Conservation (phyloP, 257 asterid genomes). For the Nicotiana noctiflora region DNA sequence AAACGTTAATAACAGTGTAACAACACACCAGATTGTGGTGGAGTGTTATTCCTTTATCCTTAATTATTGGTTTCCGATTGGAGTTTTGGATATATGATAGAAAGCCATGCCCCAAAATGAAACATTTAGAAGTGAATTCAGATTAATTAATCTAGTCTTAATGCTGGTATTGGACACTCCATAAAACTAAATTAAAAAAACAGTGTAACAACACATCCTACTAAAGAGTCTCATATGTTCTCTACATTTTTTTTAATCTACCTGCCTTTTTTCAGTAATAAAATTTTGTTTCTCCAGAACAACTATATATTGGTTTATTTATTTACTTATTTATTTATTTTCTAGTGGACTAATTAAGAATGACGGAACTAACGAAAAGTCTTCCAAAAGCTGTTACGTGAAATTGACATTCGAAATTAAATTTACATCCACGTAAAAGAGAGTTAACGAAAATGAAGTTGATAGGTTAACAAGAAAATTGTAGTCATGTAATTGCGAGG, state of each 20-base stretch:
- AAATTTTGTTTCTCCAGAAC: neutral
- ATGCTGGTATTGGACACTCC: too few relatives aligned
- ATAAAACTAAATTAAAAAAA: too few relatives aligned
- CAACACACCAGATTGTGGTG: too few relatives aligned
- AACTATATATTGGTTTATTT: neutral
- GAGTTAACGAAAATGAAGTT: neutral
- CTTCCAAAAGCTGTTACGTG: neutral
- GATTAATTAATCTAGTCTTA: too few relatives aligned
- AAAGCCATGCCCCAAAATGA: too few relatives aligned
- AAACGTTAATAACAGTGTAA: too few relatives aligned
- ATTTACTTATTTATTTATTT: neutral
- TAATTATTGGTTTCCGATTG: too few relatives aligned
- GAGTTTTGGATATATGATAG: too few relatives aligned
- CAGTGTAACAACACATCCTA: neutral
- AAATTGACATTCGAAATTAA: neutral
- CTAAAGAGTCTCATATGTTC: neutral
- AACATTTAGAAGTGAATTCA: too few relatives aligned
- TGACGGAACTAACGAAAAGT: neutral
- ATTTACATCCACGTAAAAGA: neutral
- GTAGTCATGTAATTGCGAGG: neutral
- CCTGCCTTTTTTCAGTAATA: neutral
- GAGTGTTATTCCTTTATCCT: too few relatives aligned
- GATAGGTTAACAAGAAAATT: neutral
- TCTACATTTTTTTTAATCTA: neutral
- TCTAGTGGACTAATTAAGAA: neutral